Conservation (phyloP, 345 rosid species). For the Salix dunnii region DNA sequence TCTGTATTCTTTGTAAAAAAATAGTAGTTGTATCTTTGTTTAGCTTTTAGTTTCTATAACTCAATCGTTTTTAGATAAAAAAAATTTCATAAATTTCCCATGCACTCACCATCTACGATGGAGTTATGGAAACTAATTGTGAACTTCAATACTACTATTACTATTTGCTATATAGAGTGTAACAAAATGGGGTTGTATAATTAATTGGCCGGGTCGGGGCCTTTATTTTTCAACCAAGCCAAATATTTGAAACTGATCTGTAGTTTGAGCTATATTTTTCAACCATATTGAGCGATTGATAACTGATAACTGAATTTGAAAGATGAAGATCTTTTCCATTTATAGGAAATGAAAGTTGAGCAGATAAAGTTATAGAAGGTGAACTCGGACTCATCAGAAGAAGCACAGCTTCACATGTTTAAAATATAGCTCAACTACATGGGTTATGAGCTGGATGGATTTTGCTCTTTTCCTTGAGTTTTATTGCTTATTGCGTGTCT, state of each 20-base stretch:
- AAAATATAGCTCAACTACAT: background rate
- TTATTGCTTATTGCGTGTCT: background rate
- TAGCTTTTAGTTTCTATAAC: background rate
- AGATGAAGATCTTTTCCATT: background rate
- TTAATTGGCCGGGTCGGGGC: background rate
- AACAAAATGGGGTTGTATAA: background rate
- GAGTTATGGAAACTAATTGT: too few relatives aligned
- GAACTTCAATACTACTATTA: too few relatives aligned
- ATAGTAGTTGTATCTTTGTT: background rate
- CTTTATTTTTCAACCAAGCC: background rate
- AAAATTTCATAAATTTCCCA: background rate
- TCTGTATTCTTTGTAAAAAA: background rate
- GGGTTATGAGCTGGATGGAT: background rate
- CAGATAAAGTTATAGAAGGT: background rate
- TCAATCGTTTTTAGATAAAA: background rate
- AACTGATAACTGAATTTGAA: background rate
- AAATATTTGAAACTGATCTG: background rate
- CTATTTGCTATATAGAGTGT: too few relatives aligned
- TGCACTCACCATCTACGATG: background rate
- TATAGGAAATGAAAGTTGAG: too few relatives aligned
- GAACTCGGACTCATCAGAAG: background rate
- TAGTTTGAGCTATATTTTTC: background rate
- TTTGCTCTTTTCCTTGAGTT: background rate
- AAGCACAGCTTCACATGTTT: too few relatives aligned
- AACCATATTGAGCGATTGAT: background rate